Percentiles rank a stretch among this genome's conserved stretches.
phyloP scores from a whole-genome alignment of 75 land plant species.

The Pinus tabuliformis region DNA sequence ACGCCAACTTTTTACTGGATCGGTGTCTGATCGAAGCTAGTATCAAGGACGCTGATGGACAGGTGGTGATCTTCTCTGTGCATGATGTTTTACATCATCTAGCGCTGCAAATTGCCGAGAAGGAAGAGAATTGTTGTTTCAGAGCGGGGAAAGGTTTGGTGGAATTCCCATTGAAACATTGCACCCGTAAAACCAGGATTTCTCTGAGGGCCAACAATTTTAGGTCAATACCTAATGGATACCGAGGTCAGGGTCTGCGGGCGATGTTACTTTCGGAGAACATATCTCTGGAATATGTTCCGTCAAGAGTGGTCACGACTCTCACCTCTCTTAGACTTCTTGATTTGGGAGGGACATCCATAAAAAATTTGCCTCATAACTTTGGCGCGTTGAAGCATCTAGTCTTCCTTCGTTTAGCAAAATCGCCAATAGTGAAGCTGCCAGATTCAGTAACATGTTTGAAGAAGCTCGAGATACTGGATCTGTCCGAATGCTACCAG shows the following conservation, averaged over 20 bases:
- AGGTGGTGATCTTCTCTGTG: not conserved
- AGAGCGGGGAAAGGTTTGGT: not conserved
- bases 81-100: not conserved
- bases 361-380: not conserved
- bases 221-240: not conserved
- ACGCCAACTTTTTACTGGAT: not conserved
- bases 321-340: not conserved
- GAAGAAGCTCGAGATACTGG: conserved; percentile 1
- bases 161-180: not conserved
- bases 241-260: not conserved
- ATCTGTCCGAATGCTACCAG: not conserved
- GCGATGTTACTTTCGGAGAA: not conserved
- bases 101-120: not conserved
- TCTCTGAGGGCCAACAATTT: not conserved
- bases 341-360: not conserved
- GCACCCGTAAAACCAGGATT: not conserved
- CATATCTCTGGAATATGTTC: not conserved
- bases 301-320: not conserved
- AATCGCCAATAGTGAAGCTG: not conserved
- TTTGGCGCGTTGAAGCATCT: not conserved
- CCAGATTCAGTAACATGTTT: not conserved
- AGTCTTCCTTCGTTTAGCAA: not conserved
- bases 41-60: not conserved
- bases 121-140: not conserved
- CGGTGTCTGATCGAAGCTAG: not conserved